phyloP scores from a whole-genome alignment of 176 grass and related monocot species.

The Thalia dealbata region DNA sequence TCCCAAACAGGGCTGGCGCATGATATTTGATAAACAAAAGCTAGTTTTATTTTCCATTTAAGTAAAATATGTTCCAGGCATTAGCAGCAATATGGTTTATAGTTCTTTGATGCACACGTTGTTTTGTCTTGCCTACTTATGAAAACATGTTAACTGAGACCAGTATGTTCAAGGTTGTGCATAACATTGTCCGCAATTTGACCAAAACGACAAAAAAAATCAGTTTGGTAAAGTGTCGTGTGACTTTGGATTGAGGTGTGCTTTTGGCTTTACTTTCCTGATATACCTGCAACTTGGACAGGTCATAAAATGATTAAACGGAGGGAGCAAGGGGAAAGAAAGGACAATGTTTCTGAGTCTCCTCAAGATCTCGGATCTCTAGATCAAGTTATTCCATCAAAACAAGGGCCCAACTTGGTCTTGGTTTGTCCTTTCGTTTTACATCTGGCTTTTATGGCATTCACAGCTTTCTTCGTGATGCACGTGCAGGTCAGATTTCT shows the following conservation, averaged over 20 bases:
- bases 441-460: slow-evolving; percentile 69
- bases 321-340: slow-evolving; percentile 46
- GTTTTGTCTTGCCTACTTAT: background rate
- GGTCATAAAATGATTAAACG: slow-evolving; percentile 32
- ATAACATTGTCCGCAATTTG: background rate
- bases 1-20: background rate
- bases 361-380: slow-evolving; percentile 10
- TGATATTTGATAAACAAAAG: background rate
- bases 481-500: slow-evolving; percentile 71
- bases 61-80: background rate
- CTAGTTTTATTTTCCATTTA: background rate
- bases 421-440: slow-evolving; percentile 71
- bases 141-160: no score
- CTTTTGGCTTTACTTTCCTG: background rate
- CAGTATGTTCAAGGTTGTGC: background rate
- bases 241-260: background rate
- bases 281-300: slow-evolving; percentile 19
- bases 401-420: slow-evolving; percentile 24
- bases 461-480: slow-evolving; percentile 77
- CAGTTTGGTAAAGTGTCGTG: background rate
- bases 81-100: background rate
- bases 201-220: no score
- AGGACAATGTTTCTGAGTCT: slow-evolving; percentile 9
- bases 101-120: background rate
- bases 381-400: slow-evolving; percentile 24